Evolutionary conservation across 441 rosid genomes (phyloP).

Genomic region (Metrosideros polymorpha): DNA sequence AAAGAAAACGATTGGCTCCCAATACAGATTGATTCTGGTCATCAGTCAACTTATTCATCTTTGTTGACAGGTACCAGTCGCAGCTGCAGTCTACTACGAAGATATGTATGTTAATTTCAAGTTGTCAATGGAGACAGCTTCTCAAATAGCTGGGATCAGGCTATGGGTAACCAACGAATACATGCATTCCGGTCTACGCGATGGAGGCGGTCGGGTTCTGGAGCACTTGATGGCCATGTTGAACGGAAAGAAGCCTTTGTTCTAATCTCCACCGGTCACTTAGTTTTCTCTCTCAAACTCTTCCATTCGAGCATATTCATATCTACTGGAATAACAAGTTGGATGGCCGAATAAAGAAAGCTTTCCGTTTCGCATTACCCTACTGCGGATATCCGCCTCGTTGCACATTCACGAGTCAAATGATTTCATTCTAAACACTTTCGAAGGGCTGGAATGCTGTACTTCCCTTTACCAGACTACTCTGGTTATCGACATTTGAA

Average conservation of each 20-base stretch:
- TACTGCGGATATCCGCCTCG: background rate
- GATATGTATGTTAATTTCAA: conserved; percentile 87
- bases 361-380: background rate
- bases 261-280: conserved; percentile 16
- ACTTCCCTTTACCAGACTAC: background rate
- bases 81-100: conserved; percentile 80
- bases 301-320: background rate
- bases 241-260: conserved; percentile 72
- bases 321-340: background rate
- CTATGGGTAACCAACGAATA: conserved; percentile 82
- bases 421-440: background rate
- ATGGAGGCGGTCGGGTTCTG: conserved; percentile 59
- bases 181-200: conserved; percentile 93
- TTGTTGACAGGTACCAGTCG: conserved; percentile 64
- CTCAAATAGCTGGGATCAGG: conserved; percentile 61
- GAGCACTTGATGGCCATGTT: conserved; percentile 79
- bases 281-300: background rate
- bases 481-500: background rate
- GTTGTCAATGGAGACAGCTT: conserved; percentile 71
- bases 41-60: background rate
- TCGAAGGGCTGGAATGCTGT: background rate
- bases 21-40: background rate
- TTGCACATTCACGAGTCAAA: background rate
- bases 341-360: background rate
- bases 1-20: background rate